phyloP scores from a whole-genome alignment of 352 stramenopile genomes.

The Phytopythium boreale region DNA sequence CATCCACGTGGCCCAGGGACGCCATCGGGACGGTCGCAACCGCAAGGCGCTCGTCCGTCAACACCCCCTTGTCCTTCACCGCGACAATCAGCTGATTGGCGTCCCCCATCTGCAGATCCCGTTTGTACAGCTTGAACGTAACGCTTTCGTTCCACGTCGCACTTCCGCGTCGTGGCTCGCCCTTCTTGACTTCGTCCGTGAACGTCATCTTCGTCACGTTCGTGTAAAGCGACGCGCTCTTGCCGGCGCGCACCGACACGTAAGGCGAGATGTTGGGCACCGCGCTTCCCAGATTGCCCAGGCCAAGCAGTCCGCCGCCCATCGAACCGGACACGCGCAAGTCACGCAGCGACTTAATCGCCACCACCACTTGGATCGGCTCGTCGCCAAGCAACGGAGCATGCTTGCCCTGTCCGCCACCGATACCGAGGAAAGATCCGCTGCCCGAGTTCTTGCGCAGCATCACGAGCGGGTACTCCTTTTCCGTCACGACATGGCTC shows the following conservation, averaged over 20 bases:
- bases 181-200: constrained; percentile 38
- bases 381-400: constrained; percentile 38
- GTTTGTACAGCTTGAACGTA: constrained; percentile 59
- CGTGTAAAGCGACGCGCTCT: constrained; percentile 57
- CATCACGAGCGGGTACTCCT: constrained; percentile 75
- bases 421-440: constrained; percentile 11
- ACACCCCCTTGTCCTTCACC: constrained; percentile 40
- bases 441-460: constrained; percentile 47
- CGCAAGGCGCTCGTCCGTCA: constrained; percentile 31
- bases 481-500: constrained; percentile 73
- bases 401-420: constrained; percentile 17
- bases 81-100: constrained; percentile 23
- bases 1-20: constrained; percentile 19
- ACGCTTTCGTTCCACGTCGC: constrained; percentile 81
- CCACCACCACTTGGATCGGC: constrained; percentile 72
- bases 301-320: constrained; percentile 58
- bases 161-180: constrained; percentile 22
- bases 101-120: constrained; percentile 36
- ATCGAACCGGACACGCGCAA: constrained; percentile 65
- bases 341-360: constrained; percentile 47
- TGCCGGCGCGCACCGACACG: constrained; percentile 71
- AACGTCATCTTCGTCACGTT: constrained; percentile 73
- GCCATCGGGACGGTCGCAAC: constrained; percentile 27
- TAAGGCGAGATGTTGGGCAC: constrained; percentile 81
- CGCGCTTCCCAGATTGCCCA: constrained; percentile 73